Evolutionary conservation across 257 asterid species (phyloP), one percentile per base, ranked within the genome.

Genomic region (Verbascum thapsus): DNA sequence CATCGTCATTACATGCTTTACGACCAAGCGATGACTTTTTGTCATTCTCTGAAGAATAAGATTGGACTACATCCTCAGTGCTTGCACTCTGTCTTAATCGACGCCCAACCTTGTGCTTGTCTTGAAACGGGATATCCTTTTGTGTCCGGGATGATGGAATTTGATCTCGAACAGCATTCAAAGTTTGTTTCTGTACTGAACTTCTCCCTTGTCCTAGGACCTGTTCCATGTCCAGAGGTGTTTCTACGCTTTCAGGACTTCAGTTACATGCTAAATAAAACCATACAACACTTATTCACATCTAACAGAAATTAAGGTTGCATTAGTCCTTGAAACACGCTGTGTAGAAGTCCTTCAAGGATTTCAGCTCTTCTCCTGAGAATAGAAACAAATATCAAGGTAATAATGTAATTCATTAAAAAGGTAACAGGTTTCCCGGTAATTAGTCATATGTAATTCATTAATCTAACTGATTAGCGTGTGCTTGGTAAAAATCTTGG

Each of bases 191-290:
- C 52, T 47, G 72, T 49, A 58, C 60, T 4, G 66, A 62, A 77
- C 63, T 56, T 69, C 71, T 68, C 68, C 49, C 78, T 13, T 64
- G 66, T 51, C 84, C 79, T 52, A 53, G 39, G 56, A 39, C 47
- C 51, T 54, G 64, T 12, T 75, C 84, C 88, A 75, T 74, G 53
- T 61, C 73, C 50, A 43, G 48, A 69, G 69, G 71, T 69, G 74
- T 64, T 69, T 71, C 67, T 45, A 72, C 57, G 55, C 42, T 67
- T 61, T 19, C 58, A 45, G 77, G 69, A 68, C 75, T 37, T 5
- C 39, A 44, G 78, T 23, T 59, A 77, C 68, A 62, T 55, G 64
- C 67, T 49, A 8, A 74, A 45, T 61, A 63, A 66, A 78, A 72
- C 76, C 34, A 57, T 48, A 53, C 60, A 53, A 69, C 75, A 69